These are phyloP conservation scores for Leccinum broughii DNA, from an alignment of 768 basidiomycete species.

Conservation along the genomic window DNA sequence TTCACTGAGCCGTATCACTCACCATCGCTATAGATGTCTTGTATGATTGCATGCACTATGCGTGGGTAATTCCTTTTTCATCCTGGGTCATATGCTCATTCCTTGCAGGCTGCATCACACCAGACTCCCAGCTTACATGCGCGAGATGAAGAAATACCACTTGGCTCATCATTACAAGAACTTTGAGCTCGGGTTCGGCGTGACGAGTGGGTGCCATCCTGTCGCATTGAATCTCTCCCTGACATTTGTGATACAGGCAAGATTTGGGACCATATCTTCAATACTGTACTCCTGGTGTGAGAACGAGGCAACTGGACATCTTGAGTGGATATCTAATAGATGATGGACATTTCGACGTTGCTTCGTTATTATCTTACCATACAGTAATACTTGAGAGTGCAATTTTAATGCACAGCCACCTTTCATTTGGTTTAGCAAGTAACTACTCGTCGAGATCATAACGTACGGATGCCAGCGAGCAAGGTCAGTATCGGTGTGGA, in stretches of 20 bases:
- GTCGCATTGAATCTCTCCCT: conserved; percentile 1
- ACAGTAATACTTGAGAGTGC: conserved; percentile 8
- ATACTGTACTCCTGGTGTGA: conserved; percentile 72
- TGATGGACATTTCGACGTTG: conserved; percentile 5
- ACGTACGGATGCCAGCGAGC: conserved; percentile 33
- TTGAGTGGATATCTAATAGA: background rate
- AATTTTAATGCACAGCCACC: conserved; percentile 19
- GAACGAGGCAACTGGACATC: background rate
- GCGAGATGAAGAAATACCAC: conserved; percentile 96
- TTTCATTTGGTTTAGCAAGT: background rate
- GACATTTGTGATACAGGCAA: conserved; percentile 54
- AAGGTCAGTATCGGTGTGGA: conserved; percentile 71
- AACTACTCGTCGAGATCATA: background rate
- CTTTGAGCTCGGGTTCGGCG: conserved; percentile 96
- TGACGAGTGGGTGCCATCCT: conserved; percentile 65
- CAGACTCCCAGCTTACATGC: conserved; percentile 79
- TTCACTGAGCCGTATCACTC: conserved; percentile 3
- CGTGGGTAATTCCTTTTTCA: conserved; percentile 47
- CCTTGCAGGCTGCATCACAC: conserved; percentile 75
- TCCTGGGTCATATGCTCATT: conserved; percentile 2
- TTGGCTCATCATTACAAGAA: conserved; percentile 98
- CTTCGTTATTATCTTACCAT: conserved; percentile 9
- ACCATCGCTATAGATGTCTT: conserved; percentile 56
- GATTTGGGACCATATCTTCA: conserved; percentile 93
- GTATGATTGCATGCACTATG: conserved; percentile 93